phyloP scores from a whole-genome alignment of 345 rosid species.

The Clausena lansium region DNA sequence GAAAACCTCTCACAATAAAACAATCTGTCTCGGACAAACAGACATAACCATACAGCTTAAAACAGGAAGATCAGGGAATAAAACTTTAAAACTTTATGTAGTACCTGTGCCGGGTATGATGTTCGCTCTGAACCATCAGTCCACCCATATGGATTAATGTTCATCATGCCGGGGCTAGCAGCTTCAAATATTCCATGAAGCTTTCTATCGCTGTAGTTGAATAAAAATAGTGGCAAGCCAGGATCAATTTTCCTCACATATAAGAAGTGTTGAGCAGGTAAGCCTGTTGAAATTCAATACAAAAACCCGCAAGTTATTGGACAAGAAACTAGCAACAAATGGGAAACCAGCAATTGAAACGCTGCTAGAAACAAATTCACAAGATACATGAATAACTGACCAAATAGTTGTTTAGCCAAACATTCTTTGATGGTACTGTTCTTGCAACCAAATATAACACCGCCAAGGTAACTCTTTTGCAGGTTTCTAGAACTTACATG shows the following conservation, averaged over 20 bases:
- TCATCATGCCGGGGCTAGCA: slow-evolving; percentile 56
- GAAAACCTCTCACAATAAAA: neutral
- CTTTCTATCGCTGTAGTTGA: slow-evolving; percentile 73
- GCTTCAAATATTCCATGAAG: slow-evolving; percentile 85
- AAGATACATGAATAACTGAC: slow-evolving; percentile 29
- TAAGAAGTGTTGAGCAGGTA: slow-evolving; percentile 50
- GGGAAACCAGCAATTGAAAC: slow-evolving; percentile 4
- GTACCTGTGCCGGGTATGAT: slow-evolving; percentile 78
- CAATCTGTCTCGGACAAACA: neutral
- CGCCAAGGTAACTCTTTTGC: slow-evolving; percentile 56
- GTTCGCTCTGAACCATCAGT: slow-evolving; percentile 56
- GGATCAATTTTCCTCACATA: slow-evolving; percentile 60
- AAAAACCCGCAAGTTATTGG: slow-evolving; percentile 4
- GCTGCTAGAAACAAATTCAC: neutral
- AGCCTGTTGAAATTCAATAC: slow-evolving; percentile 41
- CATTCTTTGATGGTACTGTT: slow-evolving; percentile 58
- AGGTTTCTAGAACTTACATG: slow-evolving; percentile 38
- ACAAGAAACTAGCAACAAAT: slow-evolving; percentile 10
- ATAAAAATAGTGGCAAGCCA: slow-evolving; percentile 74
- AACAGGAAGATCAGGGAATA: neutral
- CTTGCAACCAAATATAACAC: slow-evolving; percentile 73
- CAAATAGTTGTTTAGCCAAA: slow-evolving; percentile 57
- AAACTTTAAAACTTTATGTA: neutral
- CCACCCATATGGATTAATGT: slow-evolving; percentile 78
- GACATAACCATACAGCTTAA: neutral